Percentiles rank a stretch among this genome's conserved stretches.
Conservation (phyloP, 2,329 filamentous ascomycete genomes). For the Fusarium denticulatum region DNA sequence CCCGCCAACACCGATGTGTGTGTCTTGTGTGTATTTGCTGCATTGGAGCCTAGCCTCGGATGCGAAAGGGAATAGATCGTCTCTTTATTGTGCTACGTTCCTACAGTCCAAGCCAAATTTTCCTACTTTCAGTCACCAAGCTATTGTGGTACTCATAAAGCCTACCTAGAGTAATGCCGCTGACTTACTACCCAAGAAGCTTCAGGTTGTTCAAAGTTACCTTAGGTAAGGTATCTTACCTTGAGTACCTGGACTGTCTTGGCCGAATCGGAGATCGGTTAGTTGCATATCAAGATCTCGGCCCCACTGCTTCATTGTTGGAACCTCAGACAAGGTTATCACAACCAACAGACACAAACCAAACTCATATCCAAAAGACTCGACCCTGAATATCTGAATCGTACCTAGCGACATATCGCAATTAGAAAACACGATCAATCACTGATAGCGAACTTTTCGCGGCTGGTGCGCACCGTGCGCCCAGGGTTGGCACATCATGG, state of each 20-base stretch:
- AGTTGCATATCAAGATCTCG: slow-evolving; percentile 38
- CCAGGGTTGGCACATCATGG: slow-evolving; percentile 47
- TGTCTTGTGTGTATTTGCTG: not conserved
- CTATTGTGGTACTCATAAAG: not conserved
- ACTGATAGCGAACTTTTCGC: not conserved
- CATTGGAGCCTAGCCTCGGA: not conserved
- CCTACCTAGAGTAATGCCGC: not conserved
- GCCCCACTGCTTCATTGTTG: slow-evolving; percentile 16
- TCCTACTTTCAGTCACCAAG: not conserved
- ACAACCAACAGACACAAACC: not conserved
- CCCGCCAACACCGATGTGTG: slow-evolving; percentile 15
- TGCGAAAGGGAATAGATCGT: not conserved
- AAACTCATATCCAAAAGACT: not conserved
- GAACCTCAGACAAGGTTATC: not conserved
- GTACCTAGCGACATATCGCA: not conserved
- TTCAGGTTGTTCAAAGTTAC: not conserved
- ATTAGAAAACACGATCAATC: not conserved
- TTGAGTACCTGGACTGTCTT: not conserved
- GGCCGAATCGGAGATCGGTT: slow-evolving; percentile 25
- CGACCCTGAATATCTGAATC: not conserved
- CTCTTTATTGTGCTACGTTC: not conserved
- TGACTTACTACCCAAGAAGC: not conserved
- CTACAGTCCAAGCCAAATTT: not conserved
- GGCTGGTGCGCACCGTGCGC: not conserved
- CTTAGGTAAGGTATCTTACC: no score